A percentile compares a stretch with the other conserved stretches of the same genome.
Evolutionary conservation across 352 stramenopile genomes (phyloP).

Genomic region (Phytopythium boreale): DNA sequence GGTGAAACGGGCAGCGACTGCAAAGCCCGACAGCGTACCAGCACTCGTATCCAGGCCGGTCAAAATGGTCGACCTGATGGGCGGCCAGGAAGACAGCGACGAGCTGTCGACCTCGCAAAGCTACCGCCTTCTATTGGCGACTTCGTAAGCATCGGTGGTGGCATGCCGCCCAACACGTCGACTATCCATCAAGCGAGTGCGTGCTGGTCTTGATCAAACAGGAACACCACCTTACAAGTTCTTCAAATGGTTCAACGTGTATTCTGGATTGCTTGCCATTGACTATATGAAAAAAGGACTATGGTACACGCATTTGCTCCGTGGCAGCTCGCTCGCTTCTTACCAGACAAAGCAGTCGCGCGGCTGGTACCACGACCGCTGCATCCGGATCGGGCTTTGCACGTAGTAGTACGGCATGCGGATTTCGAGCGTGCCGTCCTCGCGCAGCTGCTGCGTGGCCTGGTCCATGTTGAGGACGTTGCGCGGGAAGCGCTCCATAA

Average conservation of each 20-base stretch:
- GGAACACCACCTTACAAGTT: not conserved
- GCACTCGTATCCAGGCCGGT: not conserved
- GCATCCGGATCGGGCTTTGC: constrained; percentile 24
- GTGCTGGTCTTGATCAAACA: not conserved
- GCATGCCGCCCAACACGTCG: not conserved
- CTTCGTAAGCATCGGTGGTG: not conserved
- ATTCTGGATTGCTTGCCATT: not conserved
- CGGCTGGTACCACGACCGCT: constrained; percentile 31
- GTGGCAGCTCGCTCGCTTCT: constrained; percentile 2
- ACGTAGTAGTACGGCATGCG: constrained; percentile 48
- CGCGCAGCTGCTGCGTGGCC: constrained; percentile 42
- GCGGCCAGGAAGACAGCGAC: not conserved
- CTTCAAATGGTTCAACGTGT: not conserved
- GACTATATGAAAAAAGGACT: too few species aligned
- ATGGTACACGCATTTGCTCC: constrained; percentile 5
- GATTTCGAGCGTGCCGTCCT: constrained; percentile 53
- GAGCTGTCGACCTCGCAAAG: constrained; percentile 6
- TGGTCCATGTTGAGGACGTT: constrained; percentile 46
- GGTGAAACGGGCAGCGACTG: not conserved
- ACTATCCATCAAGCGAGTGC: too few species aligned
- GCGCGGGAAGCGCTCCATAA: constrained; percentile 45
- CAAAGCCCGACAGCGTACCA: not conserved
- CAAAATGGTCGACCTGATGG: not conserved
- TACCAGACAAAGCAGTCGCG: constrained; percentile 41
- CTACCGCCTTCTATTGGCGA: constrained; percentile 1